A percentile compares a stretch with the other conserved stretches of the same genome.
phyloP scores from a whole-genome alignment of 768 basidiomycete genomes.

The Podaxis rugospora region DNA sequence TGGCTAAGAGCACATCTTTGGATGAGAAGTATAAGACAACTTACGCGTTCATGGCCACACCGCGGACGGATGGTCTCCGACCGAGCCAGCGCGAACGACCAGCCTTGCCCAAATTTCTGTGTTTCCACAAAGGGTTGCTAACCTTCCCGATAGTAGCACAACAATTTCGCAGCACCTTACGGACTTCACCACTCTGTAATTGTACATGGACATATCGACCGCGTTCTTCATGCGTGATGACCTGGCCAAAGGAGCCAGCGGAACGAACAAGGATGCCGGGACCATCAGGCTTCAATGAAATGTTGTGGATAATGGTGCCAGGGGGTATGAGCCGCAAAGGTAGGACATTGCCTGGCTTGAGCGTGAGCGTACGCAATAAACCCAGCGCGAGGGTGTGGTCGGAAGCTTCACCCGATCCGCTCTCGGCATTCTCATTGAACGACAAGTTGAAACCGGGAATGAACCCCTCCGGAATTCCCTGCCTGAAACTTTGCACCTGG shows the following conservation, averaged over 20 bases:
- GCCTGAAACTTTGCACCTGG: conserved; percentile 78
- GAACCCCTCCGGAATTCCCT: conserved; percentile 75
- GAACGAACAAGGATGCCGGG: conserved; percentile 82
- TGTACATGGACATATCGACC: conserved; percentile 78
- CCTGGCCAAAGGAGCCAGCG: conserved; percentile 81
- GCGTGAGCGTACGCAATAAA: conserved; percentile 74
- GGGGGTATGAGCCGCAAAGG: conserved; percentile 88
- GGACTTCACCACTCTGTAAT: conserved; percentile 89
- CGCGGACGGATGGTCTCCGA: conserved; percentile 78
- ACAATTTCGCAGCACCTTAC: conserved; percentile 76
- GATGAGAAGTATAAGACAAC: conserved; percentile 23
- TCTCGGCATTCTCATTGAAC: conserved; percentile 14
- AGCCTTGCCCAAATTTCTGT: conserved; percentile 83
- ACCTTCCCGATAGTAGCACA: conserved; percentile 89
- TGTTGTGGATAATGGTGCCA: conserved; percentile 86
- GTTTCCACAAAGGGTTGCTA: conserved; percentile 88
- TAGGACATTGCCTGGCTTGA: conserved; percentile 91
- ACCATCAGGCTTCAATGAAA: conserved; percentile 72
- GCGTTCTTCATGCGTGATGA: conserved; percentile 71
- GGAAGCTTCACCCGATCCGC: conserved; percentile 27
- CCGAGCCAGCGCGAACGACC: conserved; percentile 88
- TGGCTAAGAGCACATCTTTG: not conserved
- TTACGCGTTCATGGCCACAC: conserved; percentile 96
- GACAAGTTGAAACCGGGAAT: conserved; percentile 46
- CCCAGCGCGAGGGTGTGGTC: conserved; percentile 73